A percentile compares a stretch with the other conserved stretches of the same genome.
Evolutionary conservation across 23 red algal species (phyloP).

Genomic region (Gracilaria vermiculophylla): DNA sequence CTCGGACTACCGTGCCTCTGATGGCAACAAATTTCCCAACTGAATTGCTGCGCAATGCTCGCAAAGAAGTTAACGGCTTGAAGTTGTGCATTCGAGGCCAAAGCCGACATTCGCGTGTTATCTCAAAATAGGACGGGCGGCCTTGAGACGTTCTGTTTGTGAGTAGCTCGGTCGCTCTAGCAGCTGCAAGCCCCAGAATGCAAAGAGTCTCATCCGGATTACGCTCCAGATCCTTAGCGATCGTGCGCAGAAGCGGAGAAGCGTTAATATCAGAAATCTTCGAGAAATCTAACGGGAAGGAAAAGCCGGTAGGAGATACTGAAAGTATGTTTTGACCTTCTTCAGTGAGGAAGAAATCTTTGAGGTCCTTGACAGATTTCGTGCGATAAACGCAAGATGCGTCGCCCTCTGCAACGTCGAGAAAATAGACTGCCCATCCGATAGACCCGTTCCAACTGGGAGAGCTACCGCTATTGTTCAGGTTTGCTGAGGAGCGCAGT

Average conservation of each 20-base stretch:
- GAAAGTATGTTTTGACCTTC: conserved; percentile 42
- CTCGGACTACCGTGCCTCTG: conserved; percentile 85
- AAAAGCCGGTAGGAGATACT: conserved; percentile 24
- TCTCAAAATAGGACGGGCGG: neutral
- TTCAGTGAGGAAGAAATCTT: conserved; percentile 48
- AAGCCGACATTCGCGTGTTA: conserved; percentile 46
- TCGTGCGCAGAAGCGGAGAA: conserved; percentile 28
- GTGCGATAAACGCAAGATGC: conserved; percentile 40
- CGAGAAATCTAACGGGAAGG: conserved; percentile 51
- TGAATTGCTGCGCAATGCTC: conserved; percentile 52
- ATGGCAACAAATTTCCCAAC: conserved; percentile 79
- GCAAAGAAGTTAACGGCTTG: conserved; percentile 54
- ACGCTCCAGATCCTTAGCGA: conserved; percentile 22
- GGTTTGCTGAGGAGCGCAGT: neutral
- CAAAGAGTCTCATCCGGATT: conserved; percentile 61
- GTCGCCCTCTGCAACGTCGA: conserved; percentile 36
- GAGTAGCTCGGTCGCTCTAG: conserved; percentile 54
- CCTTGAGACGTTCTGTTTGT: neutral
- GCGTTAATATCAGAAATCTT: conserved; percentile 20
- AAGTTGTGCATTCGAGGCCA: conserved; percentile 76
- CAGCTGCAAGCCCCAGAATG: conserved; percentile 64
- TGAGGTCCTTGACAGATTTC: conserved; percentile 35
- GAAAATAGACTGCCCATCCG: conserved; percentile 78
- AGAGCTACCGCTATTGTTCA: neutral
- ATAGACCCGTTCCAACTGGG: conserved; percentile 44